Percentiles rank a stretch among this genome's conserved stretches.
These are phyloP conservation scores for Myxozyma neglecta DNA, from an alignment of 805 yeast genomes.

Conservation along the genomic window DNA sequence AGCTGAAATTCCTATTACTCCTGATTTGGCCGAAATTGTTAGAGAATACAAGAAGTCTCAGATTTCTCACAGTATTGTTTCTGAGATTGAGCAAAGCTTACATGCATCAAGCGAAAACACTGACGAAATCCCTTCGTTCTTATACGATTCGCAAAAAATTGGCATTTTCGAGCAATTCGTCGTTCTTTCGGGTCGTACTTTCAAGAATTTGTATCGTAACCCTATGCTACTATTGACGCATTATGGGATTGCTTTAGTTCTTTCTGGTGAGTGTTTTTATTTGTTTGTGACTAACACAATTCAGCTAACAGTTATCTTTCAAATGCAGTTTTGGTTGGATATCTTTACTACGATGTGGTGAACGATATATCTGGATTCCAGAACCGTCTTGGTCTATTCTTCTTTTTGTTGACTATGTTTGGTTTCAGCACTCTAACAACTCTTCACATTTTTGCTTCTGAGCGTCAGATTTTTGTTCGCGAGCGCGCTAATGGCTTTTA, in stretches of 20 bases:
- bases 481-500: conserved; percentile 95
- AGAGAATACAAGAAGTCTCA: conserved; percentile 36
- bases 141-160: conserved; percentile 48
- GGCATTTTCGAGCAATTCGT: conserved; percentile 61
- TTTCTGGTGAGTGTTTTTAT: conserved; percentile 50
- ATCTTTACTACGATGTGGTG: conserved; percentile 74
- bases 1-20: not conserved
- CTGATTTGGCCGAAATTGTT: conserved; percentile 37
- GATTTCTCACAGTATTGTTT: conserved; percentile 32
- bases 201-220: conserved; percentile 88
- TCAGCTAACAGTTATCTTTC: not conserved
- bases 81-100: conserved; percentile 34
- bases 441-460: conserved; percentile 81
- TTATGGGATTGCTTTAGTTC: conserved; percentile 69
- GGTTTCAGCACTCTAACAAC: conserved; percentile 95
- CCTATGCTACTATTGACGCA: conserved; percentile 87
- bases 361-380: conserved; percentile 96
- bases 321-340: conserved; percentile 69
- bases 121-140: conserved; percentile 18
- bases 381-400: conserved; percentile 89
- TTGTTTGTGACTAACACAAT: not conserved
- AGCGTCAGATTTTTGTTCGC: conserved; percentile 83
- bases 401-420: conserved; percentile 84
- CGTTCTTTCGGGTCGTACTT: conserved; percentile 82
- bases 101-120: conserved; percentile 12